Evolutionary conservation across 441 rosid genomes (phyloP).

Genomic region (Erodium trifolium): DNA sequence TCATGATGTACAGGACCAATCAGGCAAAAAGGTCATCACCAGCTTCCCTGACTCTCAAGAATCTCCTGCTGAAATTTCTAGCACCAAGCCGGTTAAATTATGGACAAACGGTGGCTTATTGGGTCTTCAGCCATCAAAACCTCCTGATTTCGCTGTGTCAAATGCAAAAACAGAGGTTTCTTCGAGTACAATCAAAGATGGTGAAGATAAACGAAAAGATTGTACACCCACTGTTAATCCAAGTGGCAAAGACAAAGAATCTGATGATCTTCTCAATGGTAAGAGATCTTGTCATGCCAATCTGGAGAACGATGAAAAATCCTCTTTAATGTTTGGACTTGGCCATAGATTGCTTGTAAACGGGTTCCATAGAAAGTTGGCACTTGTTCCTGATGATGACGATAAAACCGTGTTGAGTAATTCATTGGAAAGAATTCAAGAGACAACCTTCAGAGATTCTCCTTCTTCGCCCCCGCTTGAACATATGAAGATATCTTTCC

Average conservation of each 20-base stretch:
- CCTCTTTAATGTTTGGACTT: constrained; percentile 47
- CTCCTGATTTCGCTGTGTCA: constrained; percentile 63
- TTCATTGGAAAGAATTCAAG: constrained; percentile 15
- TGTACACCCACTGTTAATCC: constrained; percentile 21
- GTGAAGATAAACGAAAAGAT: constrained; percentile 14
- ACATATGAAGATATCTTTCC: constrained; percentile 86
- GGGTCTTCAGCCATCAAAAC: constrained; percentile 87
- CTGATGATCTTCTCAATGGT: constrained; percentile 17
- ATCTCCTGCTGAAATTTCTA: constrained; percentile 30
- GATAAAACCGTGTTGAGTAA: constrained; percentile 21
- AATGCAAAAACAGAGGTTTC: constrained; percentile 24
- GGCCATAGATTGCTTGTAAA: constrained; percentile 53
- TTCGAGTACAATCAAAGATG: constrained; percentile 13
- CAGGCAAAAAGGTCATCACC: constrained; percentile 20
- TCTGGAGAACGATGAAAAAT: constrained; percentile 32
- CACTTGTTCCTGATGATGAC: constrained; percentile 27
- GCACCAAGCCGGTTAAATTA: constrained; percentile 36
- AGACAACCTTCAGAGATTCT: constrained; percentile 25
- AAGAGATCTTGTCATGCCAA: constrained; percentile 21
- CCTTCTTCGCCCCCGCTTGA: constrained; percentile 77
- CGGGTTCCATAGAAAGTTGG: constrained; percentile 46
- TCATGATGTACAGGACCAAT: constrained; percentile 27
- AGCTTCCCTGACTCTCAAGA: constrained; percentile 26
- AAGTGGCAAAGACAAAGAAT: constrained; percentile 24
- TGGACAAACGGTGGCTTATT: constrained; percentile 93